Evolutionary conservation across 768 basidiomycete species (phyloP).

Genomic region (Leccinum longicurvipes): DNA sequence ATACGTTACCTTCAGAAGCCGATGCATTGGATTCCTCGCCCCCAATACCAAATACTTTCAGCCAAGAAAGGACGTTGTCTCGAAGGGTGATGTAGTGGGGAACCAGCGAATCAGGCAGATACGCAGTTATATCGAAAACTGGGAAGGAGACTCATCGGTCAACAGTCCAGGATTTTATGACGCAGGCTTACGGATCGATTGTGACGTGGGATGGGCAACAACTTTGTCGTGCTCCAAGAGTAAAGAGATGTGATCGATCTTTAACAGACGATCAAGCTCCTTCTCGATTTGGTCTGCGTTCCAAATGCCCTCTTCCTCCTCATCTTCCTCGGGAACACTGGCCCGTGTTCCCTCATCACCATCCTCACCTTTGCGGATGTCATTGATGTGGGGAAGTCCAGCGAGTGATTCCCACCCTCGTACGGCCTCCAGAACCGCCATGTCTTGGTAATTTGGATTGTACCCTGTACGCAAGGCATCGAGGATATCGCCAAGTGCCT

Average conservation of each 20-base stretch:
- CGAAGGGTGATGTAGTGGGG: slow-evolving; percentile 72
- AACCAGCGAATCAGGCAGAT: slow-evolving; percentile 79
- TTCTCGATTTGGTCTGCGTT: slow-evolving; percentile 53
- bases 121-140: slow-evolving; percentile 81
- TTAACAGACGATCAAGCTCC: slow-evolving; percentile 54
- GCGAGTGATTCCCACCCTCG: slow-evolving; percentile 86
- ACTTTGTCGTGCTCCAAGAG: slow-evolving; percentile 77
- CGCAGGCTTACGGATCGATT: slow-evolving; percentile 52
- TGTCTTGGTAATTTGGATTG: slow-evolving; percentile 99
- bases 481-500: slow-evolving; percentile 78
- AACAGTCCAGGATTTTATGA: background rate
- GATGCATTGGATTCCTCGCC: slow-evolving; percentile 31
- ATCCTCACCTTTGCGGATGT: slow-evolving; percentile 50
- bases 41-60: slow-evolving; percentile 63
- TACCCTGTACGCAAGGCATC: slow-evolving; percentile 77
- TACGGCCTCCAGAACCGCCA: slow-evolving; percentile 97
- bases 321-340: slow-evolving; percentile 20
- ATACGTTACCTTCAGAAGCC: slow-evolving; percentile 38
- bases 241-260: slow-evolving; percentile 68
- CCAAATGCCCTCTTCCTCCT: slow-evolving; percentile 62
- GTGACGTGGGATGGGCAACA: slow-evolving; percentile 45
- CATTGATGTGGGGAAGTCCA: slow-evolving; percentile 67
- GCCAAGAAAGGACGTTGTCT: slow-evolving; percentile 55
- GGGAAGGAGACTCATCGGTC: background rate
- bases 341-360: slow-evolving; percentile 32